These are phyloP conservation scores for Chaetothyriales sp. DNA, from an alignment of 2,329 filamentous ascomycete species.

Conservation along the genomic window DNA sequence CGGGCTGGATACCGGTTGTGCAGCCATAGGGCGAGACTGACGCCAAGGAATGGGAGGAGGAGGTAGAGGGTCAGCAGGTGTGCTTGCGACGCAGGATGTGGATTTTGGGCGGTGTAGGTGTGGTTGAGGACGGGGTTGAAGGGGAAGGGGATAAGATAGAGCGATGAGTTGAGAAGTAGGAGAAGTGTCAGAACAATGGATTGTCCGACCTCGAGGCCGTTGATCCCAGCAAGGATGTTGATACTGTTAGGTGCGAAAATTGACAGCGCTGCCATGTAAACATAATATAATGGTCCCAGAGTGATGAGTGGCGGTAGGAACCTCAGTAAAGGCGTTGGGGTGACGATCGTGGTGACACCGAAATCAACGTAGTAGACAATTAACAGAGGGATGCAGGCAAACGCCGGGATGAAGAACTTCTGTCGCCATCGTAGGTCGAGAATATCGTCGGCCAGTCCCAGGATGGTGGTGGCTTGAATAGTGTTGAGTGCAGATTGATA, in stretches of 20 bases:
- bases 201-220: constrained; percentile 92
- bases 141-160: constrained; percentile 59
- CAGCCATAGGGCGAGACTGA: constrained; percentile 68
- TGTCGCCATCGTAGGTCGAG: constrained; percentile 98
- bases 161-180: constrained; percentile 69
- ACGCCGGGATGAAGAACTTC: constrained; percentile 94
- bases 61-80: constrained; percentile 95
- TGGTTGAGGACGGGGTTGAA: constrained; percentile 16
- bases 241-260: constrained; percentile 99
- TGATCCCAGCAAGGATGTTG: constrained; percentile 99
- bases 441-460: constrained; percentile 88
- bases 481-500: constrained; percentile 91
- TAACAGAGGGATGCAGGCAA: constrained; percentile 83
- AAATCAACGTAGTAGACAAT: constrained; percentile 98
- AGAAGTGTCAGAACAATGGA: constrained; percentile 79
- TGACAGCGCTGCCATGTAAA: constrained; percentile 90
- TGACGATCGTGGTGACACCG: constrained; percentile 86
- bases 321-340: constrained; percentile 44
- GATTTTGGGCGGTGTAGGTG: constrained; percentile 47
- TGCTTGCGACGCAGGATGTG: constrained; percentile 86
- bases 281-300: constrained; percentile 72
- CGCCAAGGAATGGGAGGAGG: constrained; percentile 83
- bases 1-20: constrained; percentile 95
- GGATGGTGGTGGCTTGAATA: constrained; percentile 75
- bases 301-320: constrained; percentile 73